Conservation (phyloP, 176 grass and related monocot species). For the Oryza glumipatula region DNA sequence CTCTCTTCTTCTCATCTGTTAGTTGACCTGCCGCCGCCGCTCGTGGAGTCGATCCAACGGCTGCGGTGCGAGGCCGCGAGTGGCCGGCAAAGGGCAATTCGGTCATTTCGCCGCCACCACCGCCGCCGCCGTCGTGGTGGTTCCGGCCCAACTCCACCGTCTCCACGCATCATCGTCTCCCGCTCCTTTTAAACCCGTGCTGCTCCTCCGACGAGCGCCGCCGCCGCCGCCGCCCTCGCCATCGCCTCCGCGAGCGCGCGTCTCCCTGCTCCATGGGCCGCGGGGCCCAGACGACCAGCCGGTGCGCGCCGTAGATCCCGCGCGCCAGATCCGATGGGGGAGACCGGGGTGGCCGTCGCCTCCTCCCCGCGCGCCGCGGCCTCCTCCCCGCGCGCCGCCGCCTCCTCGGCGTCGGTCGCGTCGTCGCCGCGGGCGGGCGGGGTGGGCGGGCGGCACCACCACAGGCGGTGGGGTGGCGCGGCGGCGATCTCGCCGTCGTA, state of each 20-base stretch:
- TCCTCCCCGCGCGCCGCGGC: slow-evolving; percentile 49
- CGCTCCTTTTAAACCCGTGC: slow-evolving; percentile 35
- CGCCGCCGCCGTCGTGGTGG: slow-evolving; percentile 32
- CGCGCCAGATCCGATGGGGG: slow-evolving; percentile 48
- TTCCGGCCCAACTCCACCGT: slow-evolving; percentile 45
- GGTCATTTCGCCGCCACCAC: slow-evolving; percentile 32
- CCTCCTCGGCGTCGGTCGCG: neutral
- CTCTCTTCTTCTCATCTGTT: too few species aligned
- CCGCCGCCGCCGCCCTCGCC: slow-evolving; percentile 10
- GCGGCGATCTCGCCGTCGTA: slow-evolving; percentile 29
- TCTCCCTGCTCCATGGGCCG: neutral
- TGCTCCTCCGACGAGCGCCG: neutral
- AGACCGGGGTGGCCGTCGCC: slow-evolving; percentile 31
- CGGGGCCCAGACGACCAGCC: slow-evolving; percentile 6
- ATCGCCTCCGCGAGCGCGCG: slow-evolving; percentile 24
- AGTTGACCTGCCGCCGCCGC: too few species aligned
- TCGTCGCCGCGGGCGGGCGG: slow-evolving; percentile 41
- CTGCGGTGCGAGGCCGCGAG: neutral
- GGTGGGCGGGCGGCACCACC: slow-evolving; percentile 13
- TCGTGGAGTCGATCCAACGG: slow-evolving; percentile 10
- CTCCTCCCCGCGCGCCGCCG: slow-evolving; percentile 50
- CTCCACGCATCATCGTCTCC: slow-evolving; percentile 4
- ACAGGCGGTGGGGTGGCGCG: slow-evolving; percentile 41
- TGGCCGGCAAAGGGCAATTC: slow-evolving; percentile 16
- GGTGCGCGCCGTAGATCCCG: slow-evolving; percentile 47